Base-by-base conservation (phyloP, 306 rosid genomes). In the Fagus crenata region DNA sequence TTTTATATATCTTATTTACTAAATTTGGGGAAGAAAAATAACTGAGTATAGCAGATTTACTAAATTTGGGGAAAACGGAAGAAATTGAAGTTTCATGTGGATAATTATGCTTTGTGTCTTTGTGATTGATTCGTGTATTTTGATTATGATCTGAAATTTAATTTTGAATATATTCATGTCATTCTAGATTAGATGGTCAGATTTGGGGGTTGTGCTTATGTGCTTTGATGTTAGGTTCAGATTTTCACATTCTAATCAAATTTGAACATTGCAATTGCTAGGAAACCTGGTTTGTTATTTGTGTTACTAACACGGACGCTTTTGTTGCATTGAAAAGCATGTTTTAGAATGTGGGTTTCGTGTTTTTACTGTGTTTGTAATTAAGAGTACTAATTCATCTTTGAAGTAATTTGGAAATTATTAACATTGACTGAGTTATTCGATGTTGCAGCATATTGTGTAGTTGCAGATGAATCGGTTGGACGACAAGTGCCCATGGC, bases 401-500 rank as follows among this genome's bases (percentile, higher is more conserved):
- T 28, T 1, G 64, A n/a, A n/a, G 33, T 22, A 15, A 14, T 11
- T 13, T 32, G 41, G 14, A 13, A 7, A 43, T 61, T 49, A 17
- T 18, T 49, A 22, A 22, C 28, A 22, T 43, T 58, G 5, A 74
- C 72, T 4, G 7, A 55, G 7, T 15, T 71, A 36, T 51, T 58
- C 69, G 32, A 63, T 73, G 40, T 79, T 89, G 90, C 90, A 94
- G 98, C 96, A 35, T 94, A 90, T 75, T 94, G 97, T 71, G 82
- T 88, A 28, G 98, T 94, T 70, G 98, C 98, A 11, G 91, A 87
- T 84, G 98, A 94, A 86, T 80, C 97, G 11, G 80, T 83, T 12
- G 98, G 98, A 81, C 85, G 98, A 75, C 98, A 94, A 82, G 82
- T 92, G n/a, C 98, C 98, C 46, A 89, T 94, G 51, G 96, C 97